These are phyloP conservation scores for Gliomastix tumulicola DNA, from an alignment of 2,329 filamentous ascomycete genomes.

Conservation along the genomic window DNA sequence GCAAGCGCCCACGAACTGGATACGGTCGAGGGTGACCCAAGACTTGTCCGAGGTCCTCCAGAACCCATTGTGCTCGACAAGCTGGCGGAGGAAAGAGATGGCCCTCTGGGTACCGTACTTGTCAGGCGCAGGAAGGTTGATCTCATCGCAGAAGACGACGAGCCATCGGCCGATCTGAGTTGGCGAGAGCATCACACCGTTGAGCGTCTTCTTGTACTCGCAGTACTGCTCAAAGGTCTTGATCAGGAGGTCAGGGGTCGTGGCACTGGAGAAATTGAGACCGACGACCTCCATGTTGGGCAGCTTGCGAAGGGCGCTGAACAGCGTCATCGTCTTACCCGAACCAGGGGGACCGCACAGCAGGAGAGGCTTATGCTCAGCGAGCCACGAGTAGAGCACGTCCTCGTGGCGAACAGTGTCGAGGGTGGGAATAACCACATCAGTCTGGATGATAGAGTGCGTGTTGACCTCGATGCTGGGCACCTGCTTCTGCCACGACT, in stretches of 20 bases:
- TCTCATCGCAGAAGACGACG: constrained; percentile 98
- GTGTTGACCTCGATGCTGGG: constrained; percentile 95
- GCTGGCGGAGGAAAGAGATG: constrained; percentile 93
- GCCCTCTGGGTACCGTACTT: constrained; percentile 96
- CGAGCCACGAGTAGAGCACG: constrained; percentile 98
- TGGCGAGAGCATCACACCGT: constrained; percentile 89
- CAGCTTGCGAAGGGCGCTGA: constrained; percentile 92
- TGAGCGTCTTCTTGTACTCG: constrained; percentile 98
- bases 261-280: constrained; percentile 98
- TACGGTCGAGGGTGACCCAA: constrained; percentile 95
- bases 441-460: constrained; percentile 94
- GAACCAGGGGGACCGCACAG: constrained; percentile 97
- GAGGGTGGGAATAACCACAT: constrained; percentile 95
- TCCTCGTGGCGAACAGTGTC: constrained; percentile 98
- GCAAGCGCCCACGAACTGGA: constrained; percentile 97
- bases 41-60: constrained; percentile 97
- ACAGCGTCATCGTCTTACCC: constrained; percentile 99
- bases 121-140: constrained; percentile 96
- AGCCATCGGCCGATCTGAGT: constrained; percentile 97
- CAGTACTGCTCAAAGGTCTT: constrained; percentile 99
- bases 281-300: constrained; percentile 99
- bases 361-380: constrained; percentile 93
- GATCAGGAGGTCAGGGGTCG: constrained; percentile 92
- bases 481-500: constrained; percentile 89
- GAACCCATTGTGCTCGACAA: constrained; percentile 98